Conservation (phyloP, 345 rosid genomes). For the Populus tremula region DNA sequence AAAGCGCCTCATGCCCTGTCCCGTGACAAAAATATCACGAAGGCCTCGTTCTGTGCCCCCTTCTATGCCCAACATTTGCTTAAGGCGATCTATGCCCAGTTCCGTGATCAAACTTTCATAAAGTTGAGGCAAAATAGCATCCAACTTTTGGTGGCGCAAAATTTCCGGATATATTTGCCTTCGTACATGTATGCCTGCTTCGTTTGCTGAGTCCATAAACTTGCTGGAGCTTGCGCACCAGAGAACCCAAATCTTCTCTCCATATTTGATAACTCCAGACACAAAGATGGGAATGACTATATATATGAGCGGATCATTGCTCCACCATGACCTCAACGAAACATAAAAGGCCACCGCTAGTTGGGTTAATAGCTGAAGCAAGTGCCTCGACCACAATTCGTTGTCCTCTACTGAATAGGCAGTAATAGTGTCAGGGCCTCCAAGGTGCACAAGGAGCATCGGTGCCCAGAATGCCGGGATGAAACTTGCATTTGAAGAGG, state of each 20-base stretch:
- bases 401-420: conserved; percentile 28
- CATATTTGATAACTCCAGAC: conserved; percentile 13
- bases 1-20: too few relatives aligned
- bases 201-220: too few relatives aligned
- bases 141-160: too few relatives aligned
- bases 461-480: conserved; percentile 21
- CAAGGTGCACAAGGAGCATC: conserved; percentile 19
- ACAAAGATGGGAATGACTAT: conserved; percentile 18
- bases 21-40: too few relatives aligned
- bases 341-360: background rate
- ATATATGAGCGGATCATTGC: conserved; percentile 8
- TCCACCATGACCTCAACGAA: conserved; percentile 18
- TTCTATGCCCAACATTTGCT: too few relatives aligned
- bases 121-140: too few relatives aligned
- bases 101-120: too few relatives aligned
- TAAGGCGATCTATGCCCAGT: too few relatives aligned
- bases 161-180: too few relatives aligned
- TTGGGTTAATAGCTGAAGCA: conserved; percentile 13
- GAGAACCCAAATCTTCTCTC: conserved; percentile 16
- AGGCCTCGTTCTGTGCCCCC: too few relatives aligned
- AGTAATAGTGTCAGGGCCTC: conserved; percentile 24
- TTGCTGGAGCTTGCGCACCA: background rate
- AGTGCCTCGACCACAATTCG: conserved; percentile 15
- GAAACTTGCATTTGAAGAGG: background rate
- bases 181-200: too few relatives aligned